Conservation (phyloP, 2,329 filamentous ascomycete species). For the Beauveria medogensis region DNA sequence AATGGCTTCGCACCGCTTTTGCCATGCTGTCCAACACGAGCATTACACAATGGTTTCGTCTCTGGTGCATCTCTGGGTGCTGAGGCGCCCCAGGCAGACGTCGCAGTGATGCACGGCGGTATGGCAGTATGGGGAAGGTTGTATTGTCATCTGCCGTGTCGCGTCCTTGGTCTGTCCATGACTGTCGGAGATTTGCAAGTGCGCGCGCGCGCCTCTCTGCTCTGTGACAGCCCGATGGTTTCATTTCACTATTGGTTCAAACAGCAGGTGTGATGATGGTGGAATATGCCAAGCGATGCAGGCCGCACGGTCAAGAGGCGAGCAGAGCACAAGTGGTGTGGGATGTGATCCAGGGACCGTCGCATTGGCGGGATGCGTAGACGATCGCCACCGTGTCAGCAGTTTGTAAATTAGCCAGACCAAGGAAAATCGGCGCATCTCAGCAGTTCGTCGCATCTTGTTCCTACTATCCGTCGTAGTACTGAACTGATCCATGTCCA, state of each 20-base stretch:
- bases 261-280: not conserved
- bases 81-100: not conserved
- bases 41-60: not conserved
- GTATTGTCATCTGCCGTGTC: not conserved
- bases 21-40: constrained; percentile 1
- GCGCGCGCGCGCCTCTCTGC: not conserved
- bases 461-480: not conserved
- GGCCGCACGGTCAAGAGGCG: not conserved
- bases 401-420: not conserved
- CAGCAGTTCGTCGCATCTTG: not conserved
- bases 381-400: not conserved
- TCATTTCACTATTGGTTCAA: not conserved
- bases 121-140: not conserved
- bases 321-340: not conserved
- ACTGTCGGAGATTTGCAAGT: not conserved
- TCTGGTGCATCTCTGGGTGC: not conserved
- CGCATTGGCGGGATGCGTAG: not conserved
- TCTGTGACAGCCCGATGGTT: not conserved
- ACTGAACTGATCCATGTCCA: not conserved
- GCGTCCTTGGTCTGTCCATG: not conserved
- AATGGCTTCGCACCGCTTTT: not conserved
- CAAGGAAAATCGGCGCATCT: not conserved
- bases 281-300: not conserved
- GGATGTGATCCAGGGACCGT: not conserved
- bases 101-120: not conserved